Base-by-base conservation (phyloP, 805 yeast genomes). In the Wickerhamomyces alni region DNA sequence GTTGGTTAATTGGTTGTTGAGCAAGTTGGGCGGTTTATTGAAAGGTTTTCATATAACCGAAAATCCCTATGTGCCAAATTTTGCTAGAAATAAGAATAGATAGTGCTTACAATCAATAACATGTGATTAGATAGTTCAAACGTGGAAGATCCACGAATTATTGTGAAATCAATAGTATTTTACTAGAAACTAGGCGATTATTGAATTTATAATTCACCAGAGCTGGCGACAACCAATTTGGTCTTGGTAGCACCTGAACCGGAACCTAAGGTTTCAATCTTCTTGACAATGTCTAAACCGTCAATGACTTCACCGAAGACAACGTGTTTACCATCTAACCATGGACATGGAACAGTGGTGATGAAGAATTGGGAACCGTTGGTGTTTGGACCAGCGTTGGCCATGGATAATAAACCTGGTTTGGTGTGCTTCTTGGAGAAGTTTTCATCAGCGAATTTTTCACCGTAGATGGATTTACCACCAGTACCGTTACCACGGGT, bases 321-420 rank as follows among this genome's bases (percentile, higher is more conserved):
- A 59, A 87, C 95, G 75, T 88, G 95, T 69, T 82, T 81, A 48
- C 95, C 96, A 59, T 88, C 94, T 65, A 89, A 76, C 91, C 93
- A 86, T 45, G 93, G 83, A 58, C 82, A 72, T 51, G 82, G 73
- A 39, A 85, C 89, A 42, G 96, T 87, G 65, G 96, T 87, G 71
- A 87, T 83, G 77, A 91, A 89, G 70, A 89, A 89, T 72, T 89
- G 98, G 40, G 96, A 88, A 42, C 97, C 97, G 72, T 91, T 91
- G 71, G 97, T 87, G 81, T 87, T 86, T 67, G 95, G 95, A 55
- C 97, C 97, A 49, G 97, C 94, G 65, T 91, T 91, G 65, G 97
- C 97, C 97, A 91, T 91, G 47, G 96, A 86, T 62, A 87, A 66
- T 67, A 83, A 69, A 76, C 88, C 75, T 74, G 94, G 80, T 66